These are phyloP conservation scores for Salix arbutifolia DNA, from an alignment of 345 rosid species.

Conservation along the genomic window DNA sequence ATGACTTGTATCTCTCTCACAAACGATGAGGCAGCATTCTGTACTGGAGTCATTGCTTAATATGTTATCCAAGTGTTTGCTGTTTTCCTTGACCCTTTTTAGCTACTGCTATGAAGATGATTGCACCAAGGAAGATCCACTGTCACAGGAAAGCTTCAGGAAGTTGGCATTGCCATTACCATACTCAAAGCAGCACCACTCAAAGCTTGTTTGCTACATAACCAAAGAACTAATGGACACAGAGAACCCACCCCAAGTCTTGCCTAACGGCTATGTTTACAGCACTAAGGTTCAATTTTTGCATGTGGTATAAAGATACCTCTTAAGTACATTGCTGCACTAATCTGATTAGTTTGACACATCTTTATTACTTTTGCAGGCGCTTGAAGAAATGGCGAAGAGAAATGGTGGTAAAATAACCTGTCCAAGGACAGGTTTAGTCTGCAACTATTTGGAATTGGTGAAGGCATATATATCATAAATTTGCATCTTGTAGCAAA, in stretches of 20 bases:
- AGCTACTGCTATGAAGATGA: constrained; percentile 77
- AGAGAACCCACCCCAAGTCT: constrained; percentile 96
- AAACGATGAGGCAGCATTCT: background rate
- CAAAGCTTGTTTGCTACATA: constrained; percentile 94
- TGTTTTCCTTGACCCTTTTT: constrained; percentile 41
- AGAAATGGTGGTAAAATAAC: constrained; percentile 66
- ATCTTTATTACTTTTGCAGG: constrained; percentile 39
- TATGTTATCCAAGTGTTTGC: background rate
- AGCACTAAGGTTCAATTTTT: constrained; percentile 68
- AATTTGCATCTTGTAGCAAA: background rate
- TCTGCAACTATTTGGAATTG: constrained; percentile 61
- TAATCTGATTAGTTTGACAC: background rate
- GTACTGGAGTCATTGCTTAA: background rate
- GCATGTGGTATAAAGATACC: background rate
- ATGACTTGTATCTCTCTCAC: background rate
- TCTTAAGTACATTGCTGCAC: background rate
- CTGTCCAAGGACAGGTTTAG: constrained; percentile 75
- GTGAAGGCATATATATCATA: constrained; percentile 89
- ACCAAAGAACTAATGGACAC: constrained; percentile 96
- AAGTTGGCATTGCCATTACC: constrained; percentile 81
- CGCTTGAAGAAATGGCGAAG: constrained; percentile 88
- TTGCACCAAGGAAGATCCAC: constrained; percentile 94
- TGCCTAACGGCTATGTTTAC: constrained; percentile 93
- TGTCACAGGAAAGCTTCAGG: constrained; percentile 88
- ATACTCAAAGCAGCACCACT: constrained; percentile 91